Evolutionary conservation across 1,139 yeast species (phyloP), one percentile per base, ranked within the genome.

Genomic region (Debaryomycetaceae sp.): DNA sequence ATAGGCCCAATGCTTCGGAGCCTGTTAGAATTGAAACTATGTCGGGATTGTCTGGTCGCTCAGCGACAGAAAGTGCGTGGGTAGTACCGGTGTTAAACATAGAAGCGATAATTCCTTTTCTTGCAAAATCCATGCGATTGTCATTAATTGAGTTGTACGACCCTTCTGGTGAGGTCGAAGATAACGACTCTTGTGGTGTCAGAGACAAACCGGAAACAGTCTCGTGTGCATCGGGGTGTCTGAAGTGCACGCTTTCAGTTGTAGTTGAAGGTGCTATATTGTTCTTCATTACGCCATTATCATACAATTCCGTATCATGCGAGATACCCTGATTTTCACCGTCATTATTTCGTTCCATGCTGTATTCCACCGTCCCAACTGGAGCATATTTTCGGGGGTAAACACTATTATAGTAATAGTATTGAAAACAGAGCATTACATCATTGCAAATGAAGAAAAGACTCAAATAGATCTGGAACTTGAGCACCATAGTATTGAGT

Each of bases 371-470:
- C 14, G 35, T 6, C n/a, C 26, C 13, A 5, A 29, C 22, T 22
- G 14, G 34, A 5, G 37, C 40, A 38, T 37, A 29, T 32, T 38
- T 43, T 35, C 55, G 45, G 3, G 72, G 73, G 36, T 65, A 65
- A 2, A 66, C 73, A 49, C 58, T 60, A 45, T 60, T 68, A 60
- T 89, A 91, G 63, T 87, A 86, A 58, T 82, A 80, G 60, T 79
- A 91, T 58, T 91, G 98, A 31, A 75, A 75, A 41, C 87, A 81
- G 31, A 91, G 67, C 6, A 87, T 68, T 8, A 76, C 43, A 58
- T 91, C 98, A 51, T 88, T 86, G 41, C 75, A 62, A 39, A 89
- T 63, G 57, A 88, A 89, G 61, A 88, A 92, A 5, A 79, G 50
- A 24, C 95, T 87, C 37, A 91, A 67, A 28, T 83, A 66, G 2